Conservation (phyloP, 2,329 filamentous ascomycete genomes). For the Claviceps monticola region DNA sequence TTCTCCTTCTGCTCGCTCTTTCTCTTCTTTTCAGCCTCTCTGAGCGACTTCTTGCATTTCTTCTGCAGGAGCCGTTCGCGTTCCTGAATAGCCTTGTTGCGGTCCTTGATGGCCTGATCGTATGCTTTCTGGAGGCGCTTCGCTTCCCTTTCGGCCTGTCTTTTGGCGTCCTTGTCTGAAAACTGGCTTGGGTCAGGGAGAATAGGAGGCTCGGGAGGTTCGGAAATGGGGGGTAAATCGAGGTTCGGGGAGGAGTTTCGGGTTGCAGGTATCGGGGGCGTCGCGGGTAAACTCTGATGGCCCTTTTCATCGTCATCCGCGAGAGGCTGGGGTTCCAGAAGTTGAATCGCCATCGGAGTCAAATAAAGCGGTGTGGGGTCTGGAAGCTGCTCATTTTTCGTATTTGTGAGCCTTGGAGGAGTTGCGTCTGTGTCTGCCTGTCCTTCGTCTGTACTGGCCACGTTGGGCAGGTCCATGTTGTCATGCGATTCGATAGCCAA, state of each 20-base stretch:
- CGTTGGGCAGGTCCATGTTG: background rate
- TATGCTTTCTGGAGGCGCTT: slow-evolving; percentile 49
- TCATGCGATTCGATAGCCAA: background rate
- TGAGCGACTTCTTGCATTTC: slow-evolving; percentile 20
- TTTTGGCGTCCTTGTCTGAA: slow-evolving; percentile 50
- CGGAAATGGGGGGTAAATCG: slow-evolving; percentile 29
- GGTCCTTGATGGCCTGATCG: slow-evolving; percentile 51
- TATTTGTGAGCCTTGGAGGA: background rate
- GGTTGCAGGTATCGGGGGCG: background rate
- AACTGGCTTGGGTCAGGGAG: slow-evolving; percentile 42
- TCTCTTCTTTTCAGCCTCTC: slow-evolving; percentile 25
- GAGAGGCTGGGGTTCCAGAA: slow-evolving; percentile 27
- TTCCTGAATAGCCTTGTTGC: slow-evolving; percentile 49
- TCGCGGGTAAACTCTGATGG: background rate
- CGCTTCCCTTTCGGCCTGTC: slow-evolving; percentile 55
- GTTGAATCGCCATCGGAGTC: slow-evolving; percentile 12
- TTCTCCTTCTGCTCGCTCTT: slow-evolving; percentile 28
- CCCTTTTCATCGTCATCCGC: background rate
- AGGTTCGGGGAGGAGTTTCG: slow-evolving; percentile 4
- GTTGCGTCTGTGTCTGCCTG: background rate
- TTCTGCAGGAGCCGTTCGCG: slow-evolving; percentile 31
- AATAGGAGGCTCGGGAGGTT: slow-evolving; percentile 31
- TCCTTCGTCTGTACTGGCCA: background rate
- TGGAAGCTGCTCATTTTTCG: background rate
- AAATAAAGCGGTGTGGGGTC: no score